phyloP scores from a whole-genome alignment of 352 stramenopile genomes.

The Nothophytophthora sp. region DNA sequence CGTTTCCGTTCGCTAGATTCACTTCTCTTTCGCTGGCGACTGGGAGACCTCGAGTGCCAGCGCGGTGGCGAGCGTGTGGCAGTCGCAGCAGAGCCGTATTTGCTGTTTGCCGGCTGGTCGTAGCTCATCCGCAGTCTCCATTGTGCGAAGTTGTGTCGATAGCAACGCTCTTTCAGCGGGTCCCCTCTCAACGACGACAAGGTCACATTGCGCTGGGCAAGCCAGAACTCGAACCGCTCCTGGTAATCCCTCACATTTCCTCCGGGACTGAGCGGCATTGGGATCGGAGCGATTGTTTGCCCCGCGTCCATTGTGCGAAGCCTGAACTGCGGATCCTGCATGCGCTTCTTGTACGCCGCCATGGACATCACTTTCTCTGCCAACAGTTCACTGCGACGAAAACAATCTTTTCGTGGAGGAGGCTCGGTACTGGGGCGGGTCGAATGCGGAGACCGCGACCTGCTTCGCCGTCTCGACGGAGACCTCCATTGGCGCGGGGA shows the following conservation, averaged over 20 bases:
- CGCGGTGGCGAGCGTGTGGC: background rate
- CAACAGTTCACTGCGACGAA: constrained; percentile 10
- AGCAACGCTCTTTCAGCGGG: constrained; percentile 10
- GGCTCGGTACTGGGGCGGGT: too few relatives aligned
- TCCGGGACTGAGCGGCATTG: constrained; percentile 8
- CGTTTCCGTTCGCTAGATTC: too few relatives aligned
- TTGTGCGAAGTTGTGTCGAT: constrained; percentile 17
- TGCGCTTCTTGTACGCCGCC: constrained; percentile 6
- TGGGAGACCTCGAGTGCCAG: constrained; percentile 1
- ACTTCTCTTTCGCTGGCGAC: background rate
- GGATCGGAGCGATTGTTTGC: constrained; percentile 5
- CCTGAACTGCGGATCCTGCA: constrained; percentile 7
- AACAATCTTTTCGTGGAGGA: too few relatives aligned
- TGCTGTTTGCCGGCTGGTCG: background rate
- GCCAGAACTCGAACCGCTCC: constrained; percentile 31
- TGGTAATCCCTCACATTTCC: constrained; percentile 18
- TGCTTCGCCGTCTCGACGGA: too few relatives aligned
- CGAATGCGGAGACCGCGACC: too few relatives aligned
- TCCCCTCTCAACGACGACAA: constrained; percentile 8
- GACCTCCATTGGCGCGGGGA: constrained; percentile 10
- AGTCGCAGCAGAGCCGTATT: background rate
- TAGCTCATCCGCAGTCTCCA: constrained; percentile 15
- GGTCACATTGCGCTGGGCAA: constrained; percentile 16
- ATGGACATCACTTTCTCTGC: constrained; percentile 19
- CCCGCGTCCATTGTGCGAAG: constrained; percentile 6